Evolutionary conservation across 2,329 filamentous ascomycete species (phyloP), one percentile per base, ranked within the genome.

Genomic region (Cercospora beticola): DNA sequence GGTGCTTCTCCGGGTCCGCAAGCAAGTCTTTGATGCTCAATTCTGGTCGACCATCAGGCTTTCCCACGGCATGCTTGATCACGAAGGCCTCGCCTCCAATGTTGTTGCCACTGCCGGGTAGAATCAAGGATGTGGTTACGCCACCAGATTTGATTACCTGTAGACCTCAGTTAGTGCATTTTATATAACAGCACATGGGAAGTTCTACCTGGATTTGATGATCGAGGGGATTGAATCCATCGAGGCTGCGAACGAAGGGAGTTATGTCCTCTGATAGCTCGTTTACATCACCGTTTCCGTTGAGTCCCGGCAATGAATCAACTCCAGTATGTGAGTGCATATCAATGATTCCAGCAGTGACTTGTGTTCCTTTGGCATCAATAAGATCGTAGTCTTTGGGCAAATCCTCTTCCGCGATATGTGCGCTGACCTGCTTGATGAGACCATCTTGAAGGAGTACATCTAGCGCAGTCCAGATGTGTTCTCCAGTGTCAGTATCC

Each of bases 271-370:
- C 81, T 1, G 86, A 87, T 73, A 88, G 79, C 78, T 92, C 90
- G 73, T 92, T 92, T 64, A 80, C 83, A 71, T 92, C 90, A 0
- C 83, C 80, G 68, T 83, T 86, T 18, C 86, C 88, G 1, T 73
- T 66, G 1, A 90, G 81, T 2, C 75, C 76, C 0, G 89, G 89
- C n/a, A 90, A 78, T 16, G 85, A 82, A 31, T 84, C 81, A 0
- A 90, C 85, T 7, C 89, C 88, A 1, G 88, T 84, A 75, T 92
- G 90, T 36, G 85, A 88, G 78, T 92, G 89, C 87, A 91, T 91
- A 74, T 92, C 90, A 59, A 92, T 87, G 72, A 92, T 88, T 16
- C 89, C 90, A 7, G 84, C 83, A 0, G 90, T 92, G 21, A 92
- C 80, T 66, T 84, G 87, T 3, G 87, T 84, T 1, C 89, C 88